Percentiles rank a stretch among this genome's conserved stretches.
Evolutionary conservation across 371 early-diverging fungal genomes (phyloP).

Genomic region (Mortierella sp.): DNA sequence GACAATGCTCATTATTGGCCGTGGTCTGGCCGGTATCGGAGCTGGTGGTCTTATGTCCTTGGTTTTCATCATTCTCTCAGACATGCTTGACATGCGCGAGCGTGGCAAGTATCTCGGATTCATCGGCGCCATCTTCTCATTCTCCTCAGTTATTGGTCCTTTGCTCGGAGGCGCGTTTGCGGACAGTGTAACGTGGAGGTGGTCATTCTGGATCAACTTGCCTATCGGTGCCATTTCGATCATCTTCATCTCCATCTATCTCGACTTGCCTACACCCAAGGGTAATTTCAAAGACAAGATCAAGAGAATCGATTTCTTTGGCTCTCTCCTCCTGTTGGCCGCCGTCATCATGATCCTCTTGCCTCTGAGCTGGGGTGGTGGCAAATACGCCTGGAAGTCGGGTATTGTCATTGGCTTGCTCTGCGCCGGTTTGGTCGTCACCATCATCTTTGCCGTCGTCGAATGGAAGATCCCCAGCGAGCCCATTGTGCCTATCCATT

Average conservation of each 20-base stretch:
- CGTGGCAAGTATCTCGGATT: slow-evolving; percentile 67
- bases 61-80: slow-evolving; percentile 78
- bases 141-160: slow-evolving; percentile 81
- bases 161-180: slow-evolving; percentile 79
- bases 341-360: slow-evolving; percentile 66
- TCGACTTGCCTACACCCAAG: slow-evolving; percentile 59
- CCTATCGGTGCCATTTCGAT: slow-evolving; percentile 72
- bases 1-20: slow-evolving; percentile 71
- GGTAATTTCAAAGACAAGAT: slow-evolving; percentile 62
- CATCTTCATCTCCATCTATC: slow-evolving; percentile 60
- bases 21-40: slow-evolving; percentile 84
- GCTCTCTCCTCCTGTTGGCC: slow-evolving; percentile 62
- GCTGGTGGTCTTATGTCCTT: slow-evolving; percentile 81
- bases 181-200: slow-evolving; percentile 64
- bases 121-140: slow-evolving; percentile 62
- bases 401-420: slow-evolving; percentile 67
- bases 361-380: slow-evolving; percentile 74
- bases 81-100: slow-evolving; percentile 60
- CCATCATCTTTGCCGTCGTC: slow-evolving; percentile 60
- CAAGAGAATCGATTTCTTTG: slow-evolving; percentile 71
- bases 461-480: slow-evolving; percentile 67
- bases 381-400: slow-evolving; percentile 69
- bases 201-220: slow-evolving; percentile 85
- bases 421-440: slow-evolving; percentile 57
- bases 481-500: slow-evolving; percentile 68